Evolutionary conservation across 495 filamentous ascomycete genomes (phyloP), one percentile per base, ranked within the genome.

Genomic region (Lepraria neglecta): DNA sequence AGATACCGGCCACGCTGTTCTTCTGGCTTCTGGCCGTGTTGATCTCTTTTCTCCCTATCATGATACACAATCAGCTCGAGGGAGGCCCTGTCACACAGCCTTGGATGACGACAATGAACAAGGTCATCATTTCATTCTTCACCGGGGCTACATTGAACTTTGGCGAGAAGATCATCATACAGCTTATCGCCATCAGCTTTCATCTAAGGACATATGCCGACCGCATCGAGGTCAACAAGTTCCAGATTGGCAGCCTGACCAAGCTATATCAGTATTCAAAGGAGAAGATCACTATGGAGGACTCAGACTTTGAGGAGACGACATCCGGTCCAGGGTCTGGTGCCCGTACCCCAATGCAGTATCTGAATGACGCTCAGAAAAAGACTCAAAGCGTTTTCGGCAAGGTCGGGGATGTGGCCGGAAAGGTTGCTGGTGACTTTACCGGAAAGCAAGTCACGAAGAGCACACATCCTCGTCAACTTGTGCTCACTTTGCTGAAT

Each of bases 151-250:
- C 84, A 38, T 74, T 97, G 56, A 97, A 98, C 72, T 83, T 94
- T 54, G 78, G 87, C 50, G 91, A 97, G 70, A 98, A 97, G 77
- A 88, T 98, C 60, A 81, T 96, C 64, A 92, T 96, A 60, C 91
- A 97, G 68, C 83, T 96, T 70, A 96, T 98, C 68, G 92, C 92
- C 19, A 88, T 91, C 65, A 90, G 85, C 67, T 97, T 98, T 71
- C 92, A 98, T 69, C 78, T 87, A 40, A 83, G 92, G 44, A 97
- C 92, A 9, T 97, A 97, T 64, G 85, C 89, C 28, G 90, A 95
- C 68, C 82, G 92, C 14, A 97, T 98, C 66, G 89, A 92, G 54
- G 78, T 92, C 64, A 97, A 96, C 75, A 94, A 95, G 68, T 91
- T 92, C 67, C 87, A 91, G 71, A 91, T 92, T 58, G 84, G 79